phyloP scores from a whole-genome alignment of 179 eudicot species.

The Beta corolliflora region DNA sequence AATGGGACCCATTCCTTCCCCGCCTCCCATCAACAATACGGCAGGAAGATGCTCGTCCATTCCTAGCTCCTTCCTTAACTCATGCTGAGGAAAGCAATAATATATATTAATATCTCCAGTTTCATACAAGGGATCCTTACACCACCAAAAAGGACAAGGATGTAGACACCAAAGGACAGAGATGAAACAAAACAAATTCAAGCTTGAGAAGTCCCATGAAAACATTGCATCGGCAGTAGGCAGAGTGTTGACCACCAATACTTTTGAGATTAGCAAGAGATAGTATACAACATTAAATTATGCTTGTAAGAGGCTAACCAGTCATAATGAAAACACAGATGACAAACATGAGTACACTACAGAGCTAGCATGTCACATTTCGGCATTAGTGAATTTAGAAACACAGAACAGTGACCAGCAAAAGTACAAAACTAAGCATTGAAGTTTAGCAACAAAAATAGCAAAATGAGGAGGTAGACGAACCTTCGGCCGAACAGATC shows the following conservation, averaged over 20 bases:
- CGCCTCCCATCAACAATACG: slow-evolving; percentile 95
- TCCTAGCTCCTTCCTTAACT: slow-evolving; percentile 79
- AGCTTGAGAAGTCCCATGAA: too few species aligned
- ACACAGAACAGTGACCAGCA: neutral
- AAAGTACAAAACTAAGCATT: neutral
- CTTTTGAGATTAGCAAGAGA: neutral
- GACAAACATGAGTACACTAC: neutral
- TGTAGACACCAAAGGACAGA: neutral
- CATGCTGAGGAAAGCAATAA: slow-evolving; percentile 46
- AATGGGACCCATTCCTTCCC: slow-evolving; percentile 99
- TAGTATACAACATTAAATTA: neutral
- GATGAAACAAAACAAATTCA: neutral
- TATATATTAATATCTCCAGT: neutral
- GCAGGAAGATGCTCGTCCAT: slow-evolving; percentile 90
- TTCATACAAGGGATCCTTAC: neutral
- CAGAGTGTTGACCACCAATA: neutral
- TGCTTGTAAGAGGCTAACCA: neutral
- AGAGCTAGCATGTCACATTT: neutral
- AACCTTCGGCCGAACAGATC: slow-evolving; percentile 81
- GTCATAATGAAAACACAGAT: neutral
- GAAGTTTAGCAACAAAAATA: neutral
- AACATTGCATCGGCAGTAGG: slow-evolving; percentile 6
- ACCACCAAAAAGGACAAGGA: neutral
- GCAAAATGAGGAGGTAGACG: slow-evolving; percentile 22
- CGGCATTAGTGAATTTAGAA: neutral